Base-by-base conservation (phyloP, 202 grass and related monocot genomes). In the Dendrocalamus latiflorus region DNA sequence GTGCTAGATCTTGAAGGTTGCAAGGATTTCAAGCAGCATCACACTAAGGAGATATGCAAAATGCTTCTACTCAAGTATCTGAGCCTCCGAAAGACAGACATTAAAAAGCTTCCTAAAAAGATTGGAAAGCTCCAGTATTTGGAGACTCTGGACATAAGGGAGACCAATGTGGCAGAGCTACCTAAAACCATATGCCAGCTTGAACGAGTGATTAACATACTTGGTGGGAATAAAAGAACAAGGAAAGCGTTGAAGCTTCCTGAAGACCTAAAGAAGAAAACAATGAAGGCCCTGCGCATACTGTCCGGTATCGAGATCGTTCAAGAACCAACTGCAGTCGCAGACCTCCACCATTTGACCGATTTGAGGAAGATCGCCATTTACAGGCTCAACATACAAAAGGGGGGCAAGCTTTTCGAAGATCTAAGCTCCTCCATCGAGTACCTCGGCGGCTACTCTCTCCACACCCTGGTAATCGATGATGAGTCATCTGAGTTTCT, bases 141-240 rank as follows among this genome's bases (percentile, higher is more conserved):
- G 0, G 81, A 88, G 65, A 85, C 81, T 41, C 70, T 88, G 15
- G 86, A 85, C 50, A 74, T 85, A 58, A 88, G 86, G 62, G 86
- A 84, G 12, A 88, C 86, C 6, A 0, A 30, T 5, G 74, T 78
- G 11, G 5, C 0, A 0, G 33, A 7, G 30, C 21, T 85, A 2
- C 86, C 81, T 0, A 80, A 30, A 48, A 15, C 15, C 3, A n/a
- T 88, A 21, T 24, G 8, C 0, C 11, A 42, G 8, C 76, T 88
- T 6, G 72, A 80, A 50, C 22, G 14, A 21, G 44, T 88, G 11
- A 36, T n/a, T n/a, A 45, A 5, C 11, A 67, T 88, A 24, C 79
- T 83, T 72, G 81, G 81, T 1, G 74, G 86, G 20, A 66, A 1
- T 45, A 88, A 88, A 67, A 67, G 17, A 0, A 16, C 65, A 71